Evolutionary conservation across 2,329 filamentous ascomycete genomes (phyloP).

Genomic region (Ramichloridium luteum): DNA sequence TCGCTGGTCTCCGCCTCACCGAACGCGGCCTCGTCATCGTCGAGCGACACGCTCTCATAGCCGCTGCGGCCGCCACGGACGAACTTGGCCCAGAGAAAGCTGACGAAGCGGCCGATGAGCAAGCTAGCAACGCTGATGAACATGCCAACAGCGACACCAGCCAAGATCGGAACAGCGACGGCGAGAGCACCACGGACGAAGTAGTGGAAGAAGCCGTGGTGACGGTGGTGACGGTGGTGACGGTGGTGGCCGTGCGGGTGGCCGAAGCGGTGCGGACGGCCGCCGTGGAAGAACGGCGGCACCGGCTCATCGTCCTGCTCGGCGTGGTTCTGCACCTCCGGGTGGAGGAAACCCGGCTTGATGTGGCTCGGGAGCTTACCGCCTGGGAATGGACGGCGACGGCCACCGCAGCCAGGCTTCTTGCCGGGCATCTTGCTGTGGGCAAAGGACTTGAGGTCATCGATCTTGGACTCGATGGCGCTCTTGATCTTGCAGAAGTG

Average conservation of each 20-base stretch:
- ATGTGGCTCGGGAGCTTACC: constrained; percentile 18
- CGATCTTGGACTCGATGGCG: constrained; percentile 37
- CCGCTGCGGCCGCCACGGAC: constrained; percentile 34
- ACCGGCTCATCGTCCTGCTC: constrained; percentile 13
- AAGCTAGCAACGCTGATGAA: constrained; percentile 56
- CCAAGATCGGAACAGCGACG: constrained; percentile 54
- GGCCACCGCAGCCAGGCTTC: constrained; percentile 19
- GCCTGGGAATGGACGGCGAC: constrained; percentile 6
- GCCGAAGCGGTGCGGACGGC: constrained; percentile 18
- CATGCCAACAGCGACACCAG: constrained; percentile 58
- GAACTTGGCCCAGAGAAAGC: constrained; percentile 46
- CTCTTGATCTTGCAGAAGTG: constrained; percentile 45
- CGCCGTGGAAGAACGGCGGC: constrained; percentile 8
- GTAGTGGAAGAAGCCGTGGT: constrained; percentile 30
- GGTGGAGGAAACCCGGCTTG: constrained; percentile 20
- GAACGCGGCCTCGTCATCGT: constrained; percentile 8
- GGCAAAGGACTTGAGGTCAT: constrained; percentile 18
- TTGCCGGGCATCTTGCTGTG: neutral
- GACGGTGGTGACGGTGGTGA: constrained; percentile 26
- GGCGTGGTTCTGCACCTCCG: constrained; percentile 12
- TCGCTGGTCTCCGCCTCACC: constrained; percentile 10
- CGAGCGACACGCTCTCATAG: constrained; percentile 18
- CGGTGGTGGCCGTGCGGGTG: constrained; percentile 19
- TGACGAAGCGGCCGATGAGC: constrained; percentile 49
- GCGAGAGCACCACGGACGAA: constrained; percentile 46